Base-by-base conservation (phyloP, 331 rosid species). In the Pyrus hybrid region DNA sequence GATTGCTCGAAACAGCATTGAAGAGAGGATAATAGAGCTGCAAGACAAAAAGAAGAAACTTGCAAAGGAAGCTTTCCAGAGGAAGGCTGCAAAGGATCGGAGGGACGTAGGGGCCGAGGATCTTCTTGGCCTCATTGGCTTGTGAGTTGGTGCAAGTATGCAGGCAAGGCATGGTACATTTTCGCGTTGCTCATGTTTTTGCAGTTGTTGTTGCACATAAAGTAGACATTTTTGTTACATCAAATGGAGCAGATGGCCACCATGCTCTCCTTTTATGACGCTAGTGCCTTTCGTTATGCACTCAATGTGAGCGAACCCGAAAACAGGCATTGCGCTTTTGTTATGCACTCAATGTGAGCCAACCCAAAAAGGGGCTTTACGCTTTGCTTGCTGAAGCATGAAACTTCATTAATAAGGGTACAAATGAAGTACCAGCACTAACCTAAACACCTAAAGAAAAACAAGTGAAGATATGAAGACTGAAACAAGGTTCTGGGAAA, bases 1-100 rank as follows among this genome's bases (percentile, higher is more conserved):
- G 76, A 85, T 93, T 60, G 91, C 88, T 80, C 76, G n/a, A 63
- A 81, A 87, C 43, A 93, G 91, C 85, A 85, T 91, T 1, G 98
- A 93, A 73, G 95, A 86, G 79, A 81, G 83, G 81, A 82, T 93
- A 60, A 22, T 89, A 29, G 65, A 74, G 77, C 72, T 93, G 84
- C 95, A 89, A 77, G 93, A 91, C 80, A 80, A 64, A 71, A 93
- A 87, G 88, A 83, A 74, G 83, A 73, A 70, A 56, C 80, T 90
- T 43, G 77, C 91, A 7, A 76, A 54, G 64, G 86, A 85, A 71
- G 84, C 87, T 63, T 85, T 82, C 41, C 83, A 87, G 67, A 78
- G 61, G 33, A 76, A 73, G 66, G 69, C 68, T 23, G 43, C 71
- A 21, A 86, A 67, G 70, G 76, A 70, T 73, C 57, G 79, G 13